A percentile compares a stretch with the other conserved stretches of the same genome.
Evolutionary conservation across 768 basidiomycete species (phyloP).

Genomic region (Termitomyces sp.): DNA sequence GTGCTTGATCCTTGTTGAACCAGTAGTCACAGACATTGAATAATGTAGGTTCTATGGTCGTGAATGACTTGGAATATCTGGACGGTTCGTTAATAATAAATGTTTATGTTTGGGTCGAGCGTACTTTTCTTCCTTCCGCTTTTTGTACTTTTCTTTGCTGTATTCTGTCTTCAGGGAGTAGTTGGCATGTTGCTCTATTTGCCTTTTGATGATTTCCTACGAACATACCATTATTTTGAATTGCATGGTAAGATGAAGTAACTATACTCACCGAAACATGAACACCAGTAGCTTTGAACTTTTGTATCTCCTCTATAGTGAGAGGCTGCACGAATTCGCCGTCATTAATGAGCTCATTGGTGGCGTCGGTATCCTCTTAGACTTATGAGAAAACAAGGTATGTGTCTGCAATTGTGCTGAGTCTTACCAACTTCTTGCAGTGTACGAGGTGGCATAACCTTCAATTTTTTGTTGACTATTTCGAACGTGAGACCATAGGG

Average conservation of each 20-base stretch:
- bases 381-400: neutral
- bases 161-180: constrained; percentile 96
- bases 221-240: neutral
- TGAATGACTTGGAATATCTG: constrained; percentile 86
- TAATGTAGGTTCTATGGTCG: constrained; percentile 82
- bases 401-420: neutral
- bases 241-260: neutral
- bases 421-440: constrained; percentile 78
- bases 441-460: constrained; percentile 54
- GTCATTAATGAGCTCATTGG: constrained; percentile 94
- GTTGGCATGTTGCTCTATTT: constrained; percentile 90
- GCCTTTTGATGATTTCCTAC: constrained; percentile 92
- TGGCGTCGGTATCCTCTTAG: constrained; percentile 93
- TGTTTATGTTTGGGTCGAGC: constrained; percentile 17
- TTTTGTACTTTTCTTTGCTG: constrained; percentile 97
- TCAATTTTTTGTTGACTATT: constrained; percentile 69
- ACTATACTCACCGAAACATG: constrained; percentile 61
- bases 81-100: neutral
- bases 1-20: constrained; percentile 77
- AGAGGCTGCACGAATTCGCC: constrained; percentile 81
- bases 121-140: constrained; percentile 95
- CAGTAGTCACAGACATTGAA: constrained; percentile 89
- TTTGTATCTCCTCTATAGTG: constrained; percentile 79
- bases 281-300: constrained; percentile 76
- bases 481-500: constrained; percentile 91